These are phyloP conservation scores for Plasmopara viticola DNA, from an alignment of 352 stramenopile species.

Conservation along the genomic window DNA sequence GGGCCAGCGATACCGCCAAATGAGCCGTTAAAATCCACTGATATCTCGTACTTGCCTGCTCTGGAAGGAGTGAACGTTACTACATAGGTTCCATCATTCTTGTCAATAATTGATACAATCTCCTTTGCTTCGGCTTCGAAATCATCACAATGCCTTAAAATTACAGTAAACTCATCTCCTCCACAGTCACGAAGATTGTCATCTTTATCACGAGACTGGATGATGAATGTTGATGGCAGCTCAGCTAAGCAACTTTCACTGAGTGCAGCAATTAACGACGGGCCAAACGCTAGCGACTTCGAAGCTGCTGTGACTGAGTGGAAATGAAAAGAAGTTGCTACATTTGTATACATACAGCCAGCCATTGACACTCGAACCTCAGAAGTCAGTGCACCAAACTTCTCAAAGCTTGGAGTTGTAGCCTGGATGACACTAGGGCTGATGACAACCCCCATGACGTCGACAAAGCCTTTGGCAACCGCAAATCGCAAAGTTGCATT, in stretches of 20 bases:
- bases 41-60: constrained; percentile 82
- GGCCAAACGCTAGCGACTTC: constrained; percentile 92
- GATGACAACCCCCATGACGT: constrained; percentile 85
- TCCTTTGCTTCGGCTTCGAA: constrained; percentile 34
- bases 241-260: constrained; percentile 64
- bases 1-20: constrained; percentile 90
- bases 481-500: constrained; percentile 88
- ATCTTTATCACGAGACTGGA: constrained; percentile 88
- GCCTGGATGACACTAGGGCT: constrained; percentile 85
- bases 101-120: constrained; percentile 67
- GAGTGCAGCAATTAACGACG: constrained; percentile 70
- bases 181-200: constrained; percentile 88
- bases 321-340: constrained; percentile 81
- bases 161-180: constrained; percentile 92
- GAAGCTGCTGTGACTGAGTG: constrained; percentile 90
- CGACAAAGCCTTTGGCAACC: constrained; percentile 90
- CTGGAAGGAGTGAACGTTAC: constrained; percentile 84
- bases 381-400: constrained; percentile 83
- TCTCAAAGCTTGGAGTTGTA: constrained; percentile 91
- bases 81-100: constrained; percentile 92
- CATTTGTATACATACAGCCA: constrained; percentile 91
- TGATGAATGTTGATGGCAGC: constrained; percentile 83
- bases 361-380: constrained; percentile 89
- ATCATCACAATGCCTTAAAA: constrained; percentile 40
- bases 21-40: constrained; percentile 89